Base-by-base conservation (phyloP, 2,329 filamentous ascomycete genomes). In the Beauveria australis region DNA sequence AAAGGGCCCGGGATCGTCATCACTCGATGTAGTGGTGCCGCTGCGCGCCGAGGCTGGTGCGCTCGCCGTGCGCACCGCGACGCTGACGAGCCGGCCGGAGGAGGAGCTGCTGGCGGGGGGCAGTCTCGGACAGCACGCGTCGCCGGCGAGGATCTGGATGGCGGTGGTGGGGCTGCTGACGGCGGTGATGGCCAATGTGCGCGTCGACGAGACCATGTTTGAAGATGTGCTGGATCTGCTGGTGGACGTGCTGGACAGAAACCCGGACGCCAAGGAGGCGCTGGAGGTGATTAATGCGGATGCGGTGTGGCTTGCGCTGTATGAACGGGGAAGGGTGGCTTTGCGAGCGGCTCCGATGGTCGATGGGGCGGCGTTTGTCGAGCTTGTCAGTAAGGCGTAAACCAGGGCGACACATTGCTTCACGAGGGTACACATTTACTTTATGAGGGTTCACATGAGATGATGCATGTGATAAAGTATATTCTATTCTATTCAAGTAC, bases 231-330 rank as follows among this genome's bases (percentile, higher is more conserved):
- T 93, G 48, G 80, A 81, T 7, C 72, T 92, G 57, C 71, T 94
- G 28, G 78, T 72, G 3, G 79, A 80, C 37, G 70, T 77, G 43
- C 65, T 86, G 49, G 72, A 77, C 54, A 72, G 69, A 40, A 75
- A 78, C 30, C 59, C 67, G 1, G 76, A 81, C 53, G 79, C 87
- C 12, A 80, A 78, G 53, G 73, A 75, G 40, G 84, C 83, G 12
- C 72, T 94, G 51, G 84, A 89, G 65, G 73, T 70, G 3, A 75
- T 88, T 58, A 92, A 93, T 70, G 76, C 80, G 1, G 90, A 94
- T 75, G 87, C 88, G 1, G 87, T 94, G 4, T 95, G 91, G 91
- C 73, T 93, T 64, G 76, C 78, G 46, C 72, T 83, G 67, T 81
- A 82, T 60, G 74, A 81, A 66, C 71, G 72, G 59, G 79, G 80